Evolutionary conservation across 2,329 filamentous ascomycete species (phyloP).

Genomic region (Camillea tinctor): DNA sequence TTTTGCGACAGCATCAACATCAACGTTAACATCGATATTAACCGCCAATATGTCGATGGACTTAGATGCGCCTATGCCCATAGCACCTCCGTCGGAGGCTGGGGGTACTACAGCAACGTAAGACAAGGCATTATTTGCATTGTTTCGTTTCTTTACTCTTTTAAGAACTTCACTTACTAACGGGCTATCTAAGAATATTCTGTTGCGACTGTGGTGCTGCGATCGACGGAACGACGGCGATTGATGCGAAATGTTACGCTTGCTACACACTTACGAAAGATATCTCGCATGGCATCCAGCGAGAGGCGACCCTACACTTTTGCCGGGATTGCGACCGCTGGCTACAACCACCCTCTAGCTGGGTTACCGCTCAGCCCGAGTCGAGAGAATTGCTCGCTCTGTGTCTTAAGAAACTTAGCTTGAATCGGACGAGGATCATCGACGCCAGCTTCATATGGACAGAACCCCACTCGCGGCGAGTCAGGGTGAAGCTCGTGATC

Average conservation of each 20-base stretch:
- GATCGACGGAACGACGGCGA: constrained; percentile 85
- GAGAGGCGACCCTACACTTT: constrained; percentile 85
- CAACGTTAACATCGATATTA: constrained; percentile 2
- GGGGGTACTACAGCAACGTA: constrained; percentile 51
- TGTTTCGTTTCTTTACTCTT: too few species aligned
- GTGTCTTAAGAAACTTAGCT: constrained; percentile 80
- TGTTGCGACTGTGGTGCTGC: constrained; percentile 97
- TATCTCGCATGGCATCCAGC: constrained; percentile 85
- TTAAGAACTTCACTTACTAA: neutral
- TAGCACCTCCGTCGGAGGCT: constrained; percentile 32
- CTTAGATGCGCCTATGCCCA: constrained; percentile 53
- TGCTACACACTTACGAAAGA: constrained; percentile 94
- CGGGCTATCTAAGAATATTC: constrained; percentile 66
- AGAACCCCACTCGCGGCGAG: constrained; percentile 87
- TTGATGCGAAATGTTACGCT: constrained; percentile 90
- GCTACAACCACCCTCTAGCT: constrained; percentile 81
- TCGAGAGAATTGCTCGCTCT: constrained; percentile 90
- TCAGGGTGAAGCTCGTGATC: constrained; percentile 94
- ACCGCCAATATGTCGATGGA: constrained; percentile 55
- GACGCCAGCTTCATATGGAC: constrained; percentile 98
- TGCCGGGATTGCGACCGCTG: constrained; percentile 95
- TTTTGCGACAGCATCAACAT: neutral
- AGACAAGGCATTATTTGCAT: constrained; percentile 34
- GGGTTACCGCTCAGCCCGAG: constrained; percentile 82
- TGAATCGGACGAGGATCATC: constrained; percentile 89